A percentile compares a stretch with the other conserved stretches of the same genome.
Conservation (phyloP, 495 filamentous ascomycete genomes). For the Astrocystis sublimbata region DNA sequence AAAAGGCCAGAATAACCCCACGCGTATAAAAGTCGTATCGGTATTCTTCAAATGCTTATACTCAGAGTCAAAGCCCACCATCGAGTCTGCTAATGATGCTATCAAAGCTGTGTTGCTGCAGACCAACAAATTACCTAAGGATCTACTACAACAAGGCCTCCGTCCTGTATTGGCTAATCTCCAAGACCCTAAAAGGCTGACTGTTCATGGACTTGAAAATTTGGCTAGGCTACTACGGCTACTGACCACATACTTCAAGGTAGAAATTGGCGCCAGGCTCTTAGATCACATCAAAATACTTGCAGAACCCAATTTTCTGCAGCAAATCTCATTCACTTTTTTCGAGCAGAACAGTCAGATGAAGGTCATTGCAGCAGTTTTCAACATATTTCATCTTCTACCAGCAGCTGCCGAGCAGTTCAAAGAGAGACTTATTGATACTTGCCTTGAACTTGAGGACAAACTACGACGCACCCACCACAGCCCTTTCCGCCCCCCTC, state of each 20-base stretch:
- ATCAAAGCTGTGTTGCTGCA: conserved; percentile 81
- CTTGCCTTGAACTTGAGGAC: conserved; percentile 83
- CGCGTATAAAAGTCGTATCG: conserved; percentile 79
- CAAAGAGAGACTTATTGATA: conserved; percentile 84
- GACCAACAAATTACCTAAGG: conserved; percentile 91
- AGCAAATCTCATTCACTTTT: conserved; percentile 89
- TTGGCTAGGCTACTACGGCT: conserved; percentile 84
- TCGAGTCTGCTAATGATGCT: conserved; percentile 89
- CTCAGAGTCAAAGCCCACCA: conserved; percentile 84
- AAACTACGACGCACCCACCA: conserved; percentile 85
- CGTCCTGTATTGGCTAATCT: conserved; percentile 94
- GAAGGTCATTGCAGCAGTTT: conserved; percentile 88
- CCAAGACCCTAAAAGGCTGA: conserved; percentile 88
- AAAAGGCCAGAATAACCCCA: conserved; percentile 65
- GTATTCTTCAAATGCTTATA: conserved; percentile 98
- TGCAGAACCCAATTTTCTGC: conserved; percentile 74
- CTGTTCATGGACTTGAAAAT: conserved; percentile 86
- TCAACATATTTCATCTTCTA: conserved; percentile 95
- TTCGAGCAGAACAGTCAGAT: conserved; percentile 89
- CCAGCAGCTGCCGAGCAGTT: conserved; percentile 87
- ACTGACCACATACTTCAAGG: conserved; percentile 98
- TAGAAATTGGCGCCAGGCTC: conserved; percentile 89
- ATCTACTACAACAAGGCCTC: conserved; percentile 89
- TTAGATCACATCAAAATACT: conserved; percentile 91
- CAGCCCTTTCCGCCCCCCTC: conserved; percentile 86